Base-by-base conservation (phyloP, 768 basidiomycete genomes). In the Tricholomella constricta region DNA sequence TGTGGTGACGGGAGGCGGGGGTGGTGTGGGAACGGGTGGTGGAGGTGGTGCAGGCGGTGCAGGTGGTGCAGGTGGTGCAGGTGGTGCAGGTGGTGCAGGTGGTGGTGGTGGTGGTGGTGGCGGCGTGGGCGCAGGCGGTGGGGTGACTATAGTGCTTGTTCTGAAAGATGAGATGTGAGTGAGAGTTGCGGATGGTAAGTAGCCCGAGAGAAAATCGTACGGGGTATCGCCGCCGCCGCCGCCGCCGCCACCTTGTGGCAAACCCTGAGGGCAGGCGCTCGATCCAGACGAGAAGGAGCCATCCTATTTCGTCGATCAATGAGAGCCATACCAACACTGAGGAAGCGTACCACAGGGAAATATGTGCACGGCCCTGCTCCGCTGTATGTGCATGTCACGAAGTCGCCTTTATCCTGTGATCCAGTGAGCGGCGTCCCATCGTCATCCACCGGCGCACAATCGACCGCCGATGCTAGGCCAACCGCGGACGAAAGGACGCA, bases 201-300 rank as follows among this genome's bases (percentile, higher is more conserved):
- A 8, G 22, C 4, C 12, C 11, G 22, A 17, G 23, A 43, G 17
- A 12, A 8, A 6, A 29, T 3, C 31, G 23, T 46, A 51, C 45
- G 54, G 17, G 14, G 19, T 6, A 23, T 12, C 27, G 6, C 19
- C 20, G 3, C 29, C 22, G 6, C 19, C 20, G 3, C 29, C 22
- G 12, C 41, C 41, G 15, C 23, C 23, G 25, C 22, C 23, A 25
- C 23, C 26, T 38, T 56, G 55, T 2, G 55, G 55, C n/a, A 51
- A n/a, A 9, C 55, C 51, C 15, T 23, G 11, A 1, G 55, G 55
- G 11, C 55, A 56, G 0, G 19, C 1, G 9, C 51, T 56, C 0
- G 51, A 52, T 2, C 55, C 55, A 15, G 55, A 56, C 6, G 55
- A 56, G 25, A 56, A 56, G 20, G 51, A 35, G 6, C 55, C 55